These are phyloP conservation scores for Vitis rupestris DNA, from an alignment of 164 flowering plant species.

Conservation along the genomic window DNA sequence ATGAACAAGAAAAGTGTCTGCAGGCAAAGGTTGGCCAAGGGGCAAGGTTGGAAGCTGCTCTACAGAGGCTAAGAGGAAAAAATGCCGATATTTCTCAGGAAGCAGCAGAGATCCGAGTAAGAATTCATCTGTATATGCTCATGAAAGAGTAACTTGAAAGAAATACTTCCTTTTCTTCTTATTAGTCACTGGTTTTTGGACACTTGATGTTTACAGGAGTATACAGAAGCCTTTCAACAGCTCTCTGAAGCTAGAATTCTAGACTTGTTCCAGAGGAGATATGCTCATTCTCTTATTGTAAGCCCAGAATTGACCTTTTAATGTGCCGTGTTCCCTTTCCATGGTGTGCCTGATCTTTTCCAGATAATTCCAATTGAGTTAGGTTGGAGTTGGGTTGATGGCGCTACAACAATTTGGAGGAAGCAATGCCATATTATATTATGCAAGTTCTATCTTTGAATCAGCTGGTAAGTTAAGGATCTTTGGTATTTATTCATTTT, in stretches of 20 bases:
- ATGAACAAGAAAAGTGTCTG: neutral
- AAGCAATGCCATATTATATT: slow-evolving; percentile 33
- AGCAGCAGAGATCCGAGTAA: slow-evolving; percentile 45
- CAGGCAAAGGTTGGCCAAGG: slow-evolving; percentile 41
- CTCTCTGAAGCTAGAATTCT: slow-evolving; percentile 1
- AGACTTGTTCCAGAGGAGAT: slow-evolving; percentile 9
- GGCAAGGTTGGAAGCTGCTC: slow-evolving; percentile 34
- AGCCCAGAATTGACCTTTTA: too few species aligned
- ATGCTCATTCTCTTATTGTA: slow-evolving; percentile 11
- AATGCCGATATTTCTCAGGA: slow-evolving; percentile 45
- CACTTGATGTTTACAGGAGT: slow-evolving; percentile 1
- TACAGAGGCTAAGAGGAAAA: slow-evolving; percentile 45
- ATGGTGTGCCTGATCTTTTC: too few species aligned
- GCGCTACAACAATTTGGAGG: slow-evolving; percentile 47
- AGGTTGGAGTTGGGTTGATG: slow-evolving; percentile 53
- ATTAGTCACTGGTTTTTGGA: too few species aligned
- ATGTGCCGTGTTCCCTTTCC: too few species aligned
- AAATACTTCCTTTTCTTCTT: too few species aligned
- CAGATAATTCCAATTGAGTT: neutral
- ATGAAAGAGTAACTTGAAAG: neutral
- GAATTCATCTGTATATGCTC: neutral
- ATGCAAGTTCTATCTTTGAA: slow-evolving; percentile 37
- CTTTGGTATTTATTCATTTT: neutral
- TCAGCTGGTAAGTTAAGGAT: slow-evolving; percentile 33
- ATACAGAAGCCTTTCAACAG: slow-evolving; percentile 4